Evolutionary conservation across 106 monocot genomes (phyloP).

Genomic region (Phalaenopsis aphrodite): DNA sequence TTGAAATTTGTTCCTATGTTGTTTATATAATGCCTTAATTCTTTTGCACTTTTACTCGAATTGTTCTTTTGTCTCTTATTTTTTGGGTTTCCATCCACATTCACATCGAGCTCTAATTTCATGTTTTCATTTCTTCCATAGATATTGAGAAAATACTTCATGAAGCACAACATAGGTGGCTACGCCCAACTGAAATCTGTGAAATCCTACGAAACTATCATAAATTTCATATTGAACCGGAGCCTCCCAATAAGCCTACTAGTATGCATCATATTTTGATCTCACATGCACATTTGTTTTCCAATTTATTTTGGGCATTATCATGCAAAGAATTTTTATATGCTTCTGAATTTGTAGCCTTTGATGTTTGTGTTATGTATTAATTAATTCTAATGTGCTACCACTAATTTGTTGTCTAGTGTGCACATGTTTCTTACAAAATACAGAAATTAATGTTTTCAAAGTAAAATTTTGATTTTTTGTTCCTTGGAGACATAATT

Average conservation of each 20-base stretch:
- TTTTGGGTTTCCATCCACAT: neutral
- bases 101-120: neutral
- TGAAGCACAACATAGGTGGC: slow-evolving; percentile 84
- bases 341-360: neutral
- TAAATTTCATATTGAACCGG: slow-evolving; percentile 67
- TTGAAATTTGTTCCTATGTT: neutral
- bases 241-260: slow-evolving; percentile 75
- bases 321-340: neutral
- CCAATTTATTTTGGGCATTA: neutral
- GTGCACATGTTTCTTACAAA: neutral
- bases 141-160: slow-evolving; percentile 74
- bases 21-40: neutral
- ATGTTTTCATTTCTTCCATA: slow-evolving; percentile 13
- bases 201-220: slow-evolving; percentile 81
- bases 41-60: neutral
- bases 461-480: too few relatives aligned
- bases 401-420: neutral
- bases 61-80: neutral
- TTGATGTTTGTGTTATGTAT: neutral
- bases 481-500: too few relatives aligned
- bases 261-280: slow-evolving; percentile 34
- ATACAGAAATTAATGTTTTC: too few relatives aligned
- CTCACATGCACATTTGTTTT: neutral
- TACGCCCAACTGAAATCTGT: slow-evolving; percentile 90
- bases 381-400: neutral